phyloP scores from a whole-genome alignment of 2,329 filamentous ascomycete species.

The Colletotrichum chrysophilum region DNA sequence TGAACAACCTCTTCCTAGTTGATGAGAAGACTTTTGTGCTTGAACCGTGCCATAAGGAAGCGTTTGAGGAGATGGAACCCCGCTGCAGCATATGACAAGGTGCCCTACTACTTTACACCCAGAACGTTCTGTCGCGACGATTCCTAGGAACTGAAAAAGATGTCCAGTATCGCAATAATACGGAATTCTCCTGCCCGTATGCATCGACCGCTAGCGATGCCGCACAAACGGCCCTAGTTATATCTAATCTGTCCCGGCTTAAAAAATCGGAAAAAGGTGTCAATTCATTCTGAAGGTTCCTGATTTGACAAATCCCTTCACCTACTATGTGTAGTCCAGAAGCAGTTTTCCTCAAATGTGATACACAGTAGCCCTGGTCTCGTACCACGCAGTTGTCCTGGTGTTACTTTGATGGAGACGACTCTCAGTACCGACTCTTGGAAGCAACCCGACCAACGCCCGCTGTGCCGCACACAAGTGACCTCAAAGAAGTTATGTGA shows the following conservation, averaged over 20 bases:
- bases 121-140: background rate
- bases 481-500: background rate
- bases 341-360: background rate
- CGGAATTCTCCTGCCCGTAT: background rate
- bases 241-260: accelerated
- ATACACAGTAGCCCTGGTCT: accelerated
- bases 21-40: too few relatives aligned
- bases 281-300: background rate
- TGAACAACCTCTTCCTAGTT: too few relatives aligned
- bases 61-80: background rate
- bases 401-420: background rate
- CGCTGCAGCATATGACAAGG: background rate
- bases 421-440: background rate
- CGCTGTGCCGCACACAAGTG: accelerated
- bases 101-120: background rate
- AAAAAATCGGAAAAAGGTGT: accelerated
- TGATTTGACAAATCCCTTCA: background rate
- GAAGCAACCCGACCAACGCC: background rate
- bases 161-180: background rate
- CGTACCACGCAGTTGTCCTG: background rate
- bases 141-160: background rate
- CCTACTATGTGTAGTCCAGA: accelerated
- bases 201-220: background rate
- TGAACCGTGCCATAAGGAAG: background rate
- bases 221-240: background rate